Conservation (phyloP, 768 basidiomycete genomes). For the Amanita rimosa region DNA sequence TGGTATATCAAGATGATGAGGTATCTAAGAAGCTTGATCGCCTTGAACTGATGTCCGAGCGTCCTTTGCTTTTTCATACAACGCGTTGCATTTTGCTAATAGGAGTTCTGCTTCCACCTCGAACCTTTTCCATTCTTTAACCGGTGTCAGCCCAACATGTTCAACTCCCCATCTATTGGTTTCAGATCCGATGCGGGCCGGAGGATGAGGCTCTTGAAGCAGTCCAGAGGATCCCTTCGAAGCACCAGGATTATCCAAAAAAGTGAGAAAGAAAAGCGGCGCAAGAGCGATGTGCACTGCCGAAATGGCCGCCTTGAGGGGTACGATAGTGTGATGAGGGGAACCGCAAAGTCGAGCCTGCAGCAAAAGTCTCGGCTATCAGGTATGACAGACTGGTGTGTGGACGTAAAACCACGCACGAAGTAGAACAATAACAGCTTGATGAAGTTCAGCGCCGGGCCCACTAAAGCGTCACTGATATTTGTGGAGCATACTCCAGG, state of each 20-base stretch:
- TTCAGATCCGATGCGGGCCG: constrained; percentile 44
- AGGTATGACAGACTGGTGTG: not conserved
- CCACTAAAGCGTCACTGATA: constrained; percentile 37
- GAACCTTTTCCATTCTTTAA: constrained; percentile 42
- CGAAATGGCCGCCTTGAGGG: constrained; percentile 57
- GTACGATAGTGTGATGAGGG: constrained; percentile 46
- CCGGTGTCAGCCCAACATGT: constrained; percentile 34
- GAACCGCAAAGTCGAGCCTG: constrained; percentile 67
- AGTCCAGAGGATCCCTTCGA: constrained; percentile 1
- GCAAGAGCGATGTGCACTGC: constrained; percentile 59
- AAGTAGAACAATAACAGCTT: constrained; percentile 53
- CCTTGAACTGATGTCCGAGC: constrained; percentile 9
- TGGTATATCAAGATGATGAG: no score
- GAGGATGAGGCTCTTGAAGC: constrained; percentile 9
- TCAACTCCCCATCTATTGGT: constrained; percentile 46
- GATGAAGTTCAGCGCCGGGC: constrained; percentile 29
- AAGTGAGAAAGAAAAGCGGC: constrained; percentile 37
- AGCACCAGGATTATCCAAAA: constrained; percentile 10
- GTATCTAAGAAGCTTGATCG: not conserved
- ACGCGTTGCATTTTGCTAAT: constrained; percentile 41
- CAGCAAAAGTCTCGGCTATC: constrained; percentile 4
- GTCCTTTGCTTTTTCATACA: constrained; percentile 30
- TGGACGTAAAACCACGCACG: constrained; percentile 26
- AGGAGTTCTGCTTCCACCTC: constrained; percentile 34
- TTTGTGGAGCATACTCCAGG: constrained; percentile 65